Evolutionary conservation across 140 eudicot species (phyloP).

Genomic region (Cichorium intybus): DNA sequence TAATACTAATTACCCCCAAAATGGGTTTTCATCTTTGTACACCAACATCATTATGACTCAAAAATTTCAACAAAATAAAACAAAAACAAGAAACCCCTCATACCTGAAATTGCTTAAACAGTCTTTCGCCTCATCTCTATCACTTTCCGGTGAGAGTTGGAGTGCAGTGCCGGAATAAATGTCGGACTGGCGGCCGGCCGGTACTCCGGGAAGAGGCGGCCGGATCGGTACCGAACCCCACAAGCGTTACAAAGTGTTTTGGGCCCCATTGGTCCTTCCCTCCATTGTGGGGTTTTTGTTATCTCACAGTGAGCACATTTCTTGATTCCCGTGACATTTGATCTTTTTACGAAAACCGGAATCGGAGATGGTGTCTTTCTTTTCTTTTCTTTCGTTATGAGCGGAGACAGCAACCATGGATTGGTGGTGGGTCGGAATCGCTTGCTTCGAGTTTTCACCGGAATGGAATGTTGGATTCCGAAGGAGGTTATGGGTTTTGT

Average conservation of each 20-base stretch:
- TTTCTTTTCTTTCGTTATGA: conserved; percentile 33
- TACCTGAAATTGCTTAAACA: conserved; percentile 11
- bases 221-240: conserved; percentile 50
- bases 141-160: conserved; percentile 54
- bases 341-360: neutral
- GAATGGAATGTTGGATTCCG: conserved; percentile 34
- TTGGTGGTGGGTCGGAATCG: conserved; percentile 36
- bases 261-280: conserved; percentile 52
- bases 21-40: conserved; percentile 33
- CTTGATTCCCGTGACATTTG: conserved; percentile 17
- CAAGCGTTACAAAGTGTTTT: conserved; percentile 57
- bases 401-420: conserved; percentile 50
- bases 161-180: conserved; percentile 48
- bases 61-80: conserved; percentile 14
- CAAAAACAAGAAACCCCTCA: conserved; percentile 15
- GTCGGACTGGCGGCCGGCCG: conserved; percentile 59
- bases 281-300: conserved; percentile 56
- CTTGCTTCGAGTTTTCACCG: conserved; percentile 54
- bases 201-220: conserved; percentile 52
- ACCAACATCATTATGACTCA: conserved; percentile 15
- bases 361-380: conserved; percentile 24
- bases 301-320: conserved; percentile 49
- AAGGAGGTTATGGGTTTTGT: conserved; percentile 36
- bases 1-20: conserved; percentile 30
- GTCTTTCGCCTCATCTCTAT: conserved; percentile 47